Evolutionary conservation across 257 asterid species (phyloP).

Genomic region (Verbena officinalis): DNA sequence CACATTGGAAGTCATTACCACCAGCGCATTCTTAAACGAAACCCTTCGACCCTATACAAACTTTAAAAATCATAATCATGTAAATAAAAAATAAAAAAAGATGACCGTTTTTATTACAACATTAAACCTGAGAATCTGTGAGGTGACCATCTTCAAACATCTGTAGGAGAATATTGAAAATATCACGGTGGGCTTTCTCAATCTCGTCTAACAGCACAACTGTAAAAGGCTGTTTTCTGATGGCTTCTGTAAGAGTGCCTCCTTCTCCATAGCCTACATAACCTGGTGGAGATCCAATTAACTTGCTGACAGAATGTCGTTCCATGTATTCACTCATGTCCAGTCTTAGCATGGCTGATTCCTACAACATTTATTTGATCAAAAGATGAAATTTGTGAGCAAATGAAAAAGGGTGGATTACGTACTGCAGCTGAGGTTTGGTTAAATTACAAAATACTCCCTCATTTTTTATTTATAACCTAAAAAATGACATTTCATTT

Average conservation of each 20-base stretch:
- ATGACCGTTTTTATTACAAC: background rate
- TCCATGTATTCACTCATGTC: conserved; percentile 99
- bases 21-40: conserved; percentile 86
- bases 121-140: conserved; percentile 91
- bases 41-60: conserved; percentile 84
- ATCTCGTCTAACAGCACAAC: conserved; percentile 94
- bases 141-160: conserved; percentile 97
- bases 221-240: conserved; percentile 86
- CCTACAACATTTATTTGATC: conserved; percentile 44
- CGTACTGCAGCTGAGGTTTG: too few relatives aligned
- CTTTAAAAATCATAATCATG: conserved; percentile 16
- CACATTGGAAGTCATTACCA: conserved; percentile 93
- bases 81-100: background rate
- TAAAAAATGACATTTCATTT: too few relatives aligned
- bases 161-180: conserved; percentile 94
- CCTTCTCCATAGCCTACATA: conserved; percentile 97
- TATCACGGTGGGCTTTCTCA: conserved; percentile 97
- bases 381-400: background rate
- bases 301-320: conserved; percentile 95
- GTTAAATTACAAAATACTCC: too few relatives aligned
- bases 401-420: background rate
- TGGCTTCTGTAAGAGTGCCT: conserved; percentile 94
- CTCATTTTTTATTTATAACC: too few relatives aligned
- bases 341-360: conserved; percentile 88
- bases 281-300: conserved; percentile 99